These are phyloP conservation scores for Pestalotiopsis fici DNA, from an alignment of 2,329 filamentous ascomycete species.

Conservation along the genomic window DNA sequence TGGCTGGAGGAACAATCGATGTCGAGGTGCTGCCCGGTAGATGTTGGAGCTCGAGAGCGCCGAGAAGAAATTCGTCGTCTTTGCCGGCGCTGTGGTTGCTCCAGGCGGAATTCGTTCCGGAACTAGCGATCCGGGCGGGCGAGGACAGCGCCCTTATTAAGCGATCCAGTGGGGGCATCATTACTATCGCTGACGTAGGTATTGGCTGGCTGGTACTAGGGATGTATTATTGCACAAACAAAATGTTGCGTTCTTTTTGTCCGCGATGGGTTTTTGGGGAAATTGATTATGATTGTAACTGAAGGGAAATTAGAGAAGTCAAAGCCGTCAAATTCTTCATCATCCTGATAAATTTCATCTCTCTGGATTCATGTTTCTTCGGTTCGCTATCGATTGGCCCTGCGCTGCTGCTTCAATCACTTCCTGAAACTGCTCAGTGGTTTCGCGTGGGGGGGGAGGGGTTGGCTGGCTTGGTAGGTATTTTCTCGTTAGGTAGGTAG, in stretches of 20 bases:
- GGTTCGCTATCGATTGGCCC: background rate
- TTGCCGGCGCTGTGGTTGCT: background rate
- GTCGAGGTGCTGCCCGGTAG: background rate
- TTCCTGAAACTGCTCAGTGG: background rate
- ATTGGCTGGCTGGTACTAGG: background rate
- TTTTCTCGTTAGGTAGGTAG: background rate
- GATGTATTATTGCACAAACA: too few species aligned
- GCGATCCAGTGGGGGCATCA: slow-evolving; percentile 1
- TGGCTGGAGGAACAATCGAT: background rate
- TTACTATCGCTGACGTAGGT: slow-evolving; percentile 9
- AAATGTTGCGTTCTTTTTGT: background rate
- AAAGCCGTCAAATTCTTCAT: background rate
- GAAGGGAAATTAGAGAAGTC: background rate
- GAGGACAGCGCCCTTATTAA: slow-evolving; percentile 9
- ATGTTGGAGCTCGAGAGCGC: slow-evolving; percentile 16
- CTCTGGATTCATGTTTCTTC: background rate
- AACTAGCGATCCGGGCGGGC: background rate
- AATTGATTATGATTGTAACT: background rate
- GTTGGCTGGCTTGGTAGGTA: background rate
- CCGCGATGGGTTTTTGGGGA: background rate
- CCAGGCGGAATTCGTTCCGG: slow-evolving; percentile 5
- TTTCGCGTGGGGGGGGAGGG: slow-evolving; percentile 1
- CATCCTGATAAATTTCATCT: background rate
- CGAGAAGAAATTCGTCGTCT: slow-evolving; percentile 11
- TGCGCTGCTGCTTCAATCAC: background rate